Base-by-base conservation (phyloP, 371 early-diverging fungal genomes). In the Lichtheimia hyalospora region DNA sequence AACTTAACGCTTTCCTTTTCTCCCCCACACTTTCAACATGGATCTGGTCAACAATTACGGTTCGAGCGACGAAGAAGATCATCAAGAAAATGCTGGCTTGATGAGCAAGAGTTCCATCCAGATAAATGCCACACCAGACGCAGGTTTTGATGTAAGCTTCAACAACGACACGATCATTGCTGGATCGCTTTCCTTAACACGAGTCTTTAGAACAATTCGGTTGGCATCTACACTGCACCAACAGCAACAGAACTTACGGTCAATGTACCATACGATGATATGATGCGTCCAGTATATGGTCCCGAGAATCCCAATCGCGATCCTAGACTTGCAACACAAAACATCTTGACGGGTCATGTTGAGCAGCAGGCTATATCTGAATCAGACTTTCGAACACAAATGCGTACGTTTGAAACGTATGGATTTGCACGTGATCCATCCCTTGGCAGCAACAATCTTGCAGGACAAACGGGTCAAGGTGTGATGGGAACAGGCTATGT, bases 341-440 rank as follows among this genome's bases (percentile, higher is more conserved):
- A 90, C 62, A 84, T 85, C 34, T 67, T 90, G 46, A 89, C 84
- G 57, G 95, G 95, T 6, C 90, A 90, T 69, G 88, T 93, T 3
- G 93, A 95, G 60, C 85, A 89, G 53, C 89, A 91, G 62, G 82
- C 82, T 42, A 89, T 91, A 66, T 84, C 89, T 5, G 91, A 92
- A 52, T 64, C 73, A 60, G 84, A 88, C 57, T 96, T 96, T 64
- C 77, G 87, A 55, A 84, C 87, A 21, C 90, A 95, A 71, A 82
- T 88, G 49, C 81, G 92, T 49, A 93, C 93, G 0, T 96, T 88
- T 67, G 75, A 86, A 53, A 83, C 89, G 15, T 89, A 84, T 67
- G 94, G 94, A 39, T 96, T 89, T 70, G 92, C 96, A 24, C 81
- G 88, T 49, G 90, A 96, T 79, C 96, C 96, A 21, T 83, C 88